These are phyloP conservation scores for Macrolepiota fuliginosa DNA, from an alignment of 768 basidiomycete genomes.

Conservation along the genomic window DNA sequence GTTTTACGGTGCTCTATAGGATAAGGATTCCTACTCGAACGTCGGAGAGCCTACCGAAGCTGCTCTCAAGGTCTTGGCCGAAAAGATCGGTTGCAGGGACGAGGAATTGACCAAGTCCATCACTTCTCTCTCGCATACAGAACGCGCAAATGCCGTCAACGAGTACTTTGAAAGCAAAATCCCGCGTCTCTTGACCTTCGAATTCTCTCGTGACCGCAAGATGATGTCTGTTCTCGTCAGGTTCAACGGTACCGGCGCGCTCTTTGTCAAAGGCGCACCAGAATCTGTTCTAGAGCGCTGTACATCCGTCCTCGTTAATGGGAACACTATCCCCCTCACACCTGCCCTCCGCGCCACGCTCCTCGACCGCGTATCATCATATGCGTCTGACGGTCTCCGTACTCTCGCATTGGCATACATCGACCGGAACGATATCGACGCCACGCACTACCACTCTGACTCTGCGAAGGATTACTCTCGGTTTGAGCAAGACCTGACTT, in stretches of 20 bases:
- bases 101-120: conserved; percentile 56
- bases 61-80: conserved; percentile 89
- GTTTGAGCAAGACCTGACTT: conserved; percentile 90
- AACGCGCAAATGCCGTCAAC: conserved; percentile 82
- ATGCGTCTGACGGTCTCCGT: conserved; percentile 81
- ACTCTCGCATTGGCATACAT: conserved; percentile 91
- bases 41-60: conserved; percentile 98
- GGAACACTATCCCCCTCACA: conserved; percentile 64
- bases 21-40: conserved; percentile 74
- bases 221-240: conserved; percentile 97
- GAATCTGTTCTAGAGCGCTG: conserved; percentile 94
- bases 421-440: conserved; percentile 72
- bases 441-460: conserved; percentile 78
- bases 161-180: conserved; percentile 75
- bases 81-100: conserved; percentile 86
- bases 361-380: conserved; percentile 62
- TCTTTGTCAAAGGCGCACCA: conserved; percentile 95
- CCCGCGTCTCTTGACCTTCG: conserved; percentile 87
- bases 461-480: conserved; percentile 79
- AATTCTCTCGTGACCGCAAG: conserved; percentile 97
- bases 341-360: conserved; percentile 56
- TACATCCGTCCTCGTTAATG: conserved; percentile 66
- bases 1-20: conserved; percentile 40
- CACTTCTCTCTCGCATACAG: conserved; percentile 47
- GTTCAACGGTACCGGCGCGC: conserved; percentile 63